phyloP scores from a whole-genome alignment of 2,329 filamentous ascomycete genomes.

The Shiraia bambusicola region DNA sequence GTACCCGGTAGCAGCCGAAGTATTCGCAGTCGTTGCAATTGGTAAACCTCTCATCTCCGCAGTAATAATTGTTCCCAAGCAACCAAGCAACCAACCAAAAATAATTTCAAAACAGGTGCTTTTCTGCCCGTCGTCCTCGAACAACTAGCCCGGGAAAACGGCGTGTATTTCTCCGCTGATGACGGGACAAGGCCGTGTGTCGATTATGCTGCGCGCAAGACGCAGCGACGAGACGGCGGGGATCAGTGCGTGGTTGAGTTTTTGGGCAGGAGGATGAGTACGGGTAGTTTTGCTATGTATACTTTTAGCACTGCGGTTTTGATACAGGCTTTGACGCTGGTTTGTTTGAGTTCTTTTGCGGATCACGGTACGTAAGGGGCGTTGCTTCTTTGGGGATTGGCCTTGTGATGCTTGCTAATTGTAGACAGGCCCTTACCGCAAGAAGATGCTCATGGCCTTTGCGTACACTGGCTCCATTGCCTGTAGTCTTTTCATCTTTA shows the following conservation, averaged over 20 bases:
- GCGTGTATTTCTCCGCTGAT: slow-evolving; percentile 75
- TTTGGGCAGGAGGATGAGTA: slow-evolving; percentile 79
- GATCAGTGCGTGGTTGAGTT: slow-evolving; percentile 76
- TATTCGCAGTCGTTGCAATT: slow-evolving; percentile 85
- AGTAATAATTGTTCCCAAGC: neutral
- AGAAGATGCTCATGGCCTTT: slow-evolving; percentile 77
- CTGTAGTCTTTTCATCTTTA: slow-evolving; percentile 79
- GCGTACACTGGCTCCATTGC: slow-evolving; percentile 74
- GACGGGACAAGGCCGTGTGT: slow-evolving; percentile 73
- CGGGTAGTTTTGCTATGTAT: slow-evolving; percentile 93
- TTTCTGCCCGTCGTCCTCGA: slow-evolving; percentile 93
- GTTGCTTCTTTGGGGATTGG: neutral
- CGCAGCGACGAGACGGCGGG: slow-evolving; percentile 19
- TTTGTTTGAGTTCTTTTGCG: slow-evolving; percentile 89
- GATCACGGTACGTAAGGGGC: slow-evolving; percentile 79
- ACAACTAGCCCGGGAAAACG: slow-evolving; percentile 84
- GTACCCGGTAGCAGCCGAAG: slow-evolving; percentile 87
- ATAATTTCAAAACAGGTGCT: slow-evolving; percentile 71
- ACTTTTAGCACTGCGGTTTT: slow-evolving; percentile 88
- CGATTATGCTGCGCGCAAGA: slow-evolving; percentile 45
- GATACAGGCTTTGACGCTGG: slow-evolving; percentile 80
- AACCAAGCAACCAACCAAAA: too few species aligned
- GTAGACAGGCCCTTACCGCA: slow-evolving; percentile 64
- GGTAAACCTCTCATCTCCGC: slow-evolving; percentile 54
- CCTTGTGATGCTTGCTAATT: neutral